Conservation (phyloP, 305 asterid species). For the Solanum hybrid region DNA sequence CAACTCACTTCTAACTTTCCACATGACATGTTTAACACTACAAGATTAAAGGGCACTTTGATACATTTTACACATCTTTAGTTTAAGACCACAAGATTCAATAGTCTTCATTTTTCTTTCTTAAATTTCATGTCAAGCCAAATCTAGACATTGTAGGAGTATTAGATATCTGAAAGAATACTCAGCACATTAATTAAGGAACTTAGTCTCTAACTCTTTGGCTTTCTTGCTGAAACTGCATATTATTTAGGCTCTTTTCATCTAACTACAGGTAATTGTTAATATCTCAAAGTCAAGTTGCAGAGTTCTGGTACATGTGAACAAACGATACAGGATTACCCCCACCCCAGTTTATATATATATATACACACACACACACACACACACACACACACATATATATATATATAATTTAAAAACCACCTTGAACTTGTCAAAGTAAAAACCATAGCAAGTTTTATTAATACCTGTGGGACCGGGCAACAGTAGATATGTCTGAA, state of each 20-base stretch:
- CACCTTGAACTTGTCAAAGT: not conserved
- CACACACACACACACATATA: not conserved
- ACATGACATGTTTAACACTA: not conserved
- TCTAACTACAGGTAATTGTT: not conserved
- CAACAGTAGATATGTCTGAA: slow-evolving; percentile 60
- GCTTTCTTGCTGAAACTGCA: not conserved
- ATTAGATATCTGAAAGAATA: not conserved
- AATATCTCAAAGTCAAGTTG: not conserved
- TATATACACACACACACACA: no score
- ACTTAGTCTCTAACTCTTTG: not conserved
- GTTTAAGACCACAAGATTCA: not conserved
- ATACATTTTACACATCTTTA: not conserved
- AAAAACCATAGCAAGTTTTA: not conserved
- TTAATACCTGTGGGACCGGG: slow-evolving; percentile 51
- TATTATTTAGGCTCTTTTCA: not conserved
- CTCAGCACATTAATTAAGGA: not conserved
- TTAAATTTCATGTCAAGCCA: not conserved
- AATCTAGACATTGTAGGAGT: not conserved
- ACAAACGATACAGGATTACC: not conserved
- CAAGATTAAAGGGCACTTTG: not conserved
- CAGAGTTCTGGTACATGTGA: not conserved
- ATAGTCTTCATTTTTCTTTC: not conserved
- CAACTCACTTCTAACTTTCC: not conserved
- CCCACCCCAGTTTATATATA: not conserved
- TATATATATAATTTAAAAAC: not conserved